Base-by-base conservation (phyloP, 2,329 filamentous ascomycete genomes). In the Aspergillus intermedius region DNA sequence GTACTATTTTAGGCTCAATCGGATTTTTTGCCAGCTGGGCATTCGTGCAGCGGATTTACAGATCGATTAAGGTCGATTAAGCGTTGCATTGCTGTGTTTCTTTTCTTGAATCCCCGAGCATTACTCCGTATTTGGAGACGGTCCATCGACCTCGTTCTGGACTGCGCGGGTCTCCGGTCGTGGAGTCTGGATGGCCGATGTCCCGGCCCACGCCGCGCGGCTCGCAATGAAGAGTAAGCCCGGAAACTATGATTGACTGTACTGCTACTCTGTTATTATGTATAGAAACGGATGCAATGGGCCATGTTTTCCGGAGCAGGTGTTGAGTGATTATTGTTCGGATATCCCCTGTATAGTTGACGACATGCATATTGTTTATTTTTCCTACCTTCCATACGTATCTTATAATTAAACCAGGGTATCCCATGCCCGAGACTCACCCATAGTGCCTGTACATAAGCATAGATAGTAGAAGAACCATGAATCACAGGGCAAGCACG, bases 41-140 rank as follows among this genome's bases (percentile, higher is more conserved):
- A 66, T 98, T 98, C 66, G 86, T 95, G 46, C 82, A 88, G 58
- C 91, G 87, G 68, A 98, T 98, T 53, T 98, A 98, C 69, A 77
- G 83, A 21, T 96, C 91, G n/a, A 95, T 98, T 74, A 98, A 98
- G 77, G 90, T 98, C 56, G 93, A 98, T 67, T 98, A 70, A 71
- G 50, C 15, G 8, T 32, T 19, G 10, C 15, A 19, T 34, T 39
- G 41, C 15, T 28, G 9, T 48, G 45, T n/a, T 30, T 45, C 37
- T 47, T 19, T 42, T 44, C 44, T 48, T 32, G 22, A 30, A 32
- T 22, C 25, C 25, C 13, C 23, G 34, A 23, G 23, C 9, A 2
- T 39, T 35, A 10, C 22, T 41, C 22, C 25, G 17, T 19, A 10
- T 49, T 47, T 43, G 44, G 37, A 21, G 37, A 21, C 15, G 37